Evolutionary conservation across 1,284 basidiomycete species (phyloP), one percentile per base, ranked within the genome.

Genomic region (Tilletia caries): DNA sequence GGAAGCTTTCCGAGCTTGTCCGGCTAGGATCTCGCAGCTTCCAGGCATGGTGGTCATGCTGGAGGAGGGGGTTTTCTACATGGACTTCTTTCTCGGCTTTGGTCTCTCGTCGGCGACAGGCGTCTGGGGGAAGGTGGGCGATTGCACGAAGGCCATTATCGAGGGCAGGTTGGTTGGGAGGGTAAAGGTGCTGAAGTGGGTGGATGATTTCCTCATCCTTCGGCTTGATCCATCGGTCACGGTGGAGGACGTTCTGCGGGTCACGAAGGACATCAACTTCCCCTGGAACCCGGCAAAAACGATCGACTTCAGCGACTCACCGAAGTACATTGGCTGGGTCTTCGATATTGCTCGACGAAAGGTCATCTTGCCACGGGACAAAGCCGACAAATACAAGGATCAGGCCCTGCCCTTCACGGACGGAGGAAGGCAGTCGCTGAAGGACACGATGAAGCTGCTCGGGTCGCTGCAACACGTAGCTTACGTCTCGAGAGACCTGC

Each of bases 171-270:
- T 41, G 5, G 6, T 5, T 41, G 6, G 37, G 13, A 41, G 37
- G 13, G 37, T 41, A 5, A 41, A 13, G 13, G 37, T 41, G 37
- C 54, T 58, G 20, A 58, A 58, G 54, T 58, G 54, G 54, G 54
- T 58, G 4, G 54, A 58, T 23, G 54, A 58, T 23, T 58, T 58
- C 25, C 20, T 58, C 27, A n/a, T 58, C 54, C 54, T 58, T 15
- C 12, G 15, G 15, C 54, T 25, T 6, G 23, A 25, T 25, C 54
- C 15, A 3, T 3, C 54, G 12, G 20, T 27, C 25, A 15, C 13
- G 20, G 8, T 33, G 5, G 12, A n/a, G 3, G 23, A 15, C 8
- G 25, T 32, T 6, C 5, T 58, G 5, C 20, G 25, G 20, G 54
- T 3, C 5, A 58, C 27, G 20, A 8, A 3, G 25, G 12, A 15